Evolutionary conservation across 179 eudicot genomes (phyloP), one percentile per base, ranked within the genome.

Genomic region (Nepenthes alata): DNA sequence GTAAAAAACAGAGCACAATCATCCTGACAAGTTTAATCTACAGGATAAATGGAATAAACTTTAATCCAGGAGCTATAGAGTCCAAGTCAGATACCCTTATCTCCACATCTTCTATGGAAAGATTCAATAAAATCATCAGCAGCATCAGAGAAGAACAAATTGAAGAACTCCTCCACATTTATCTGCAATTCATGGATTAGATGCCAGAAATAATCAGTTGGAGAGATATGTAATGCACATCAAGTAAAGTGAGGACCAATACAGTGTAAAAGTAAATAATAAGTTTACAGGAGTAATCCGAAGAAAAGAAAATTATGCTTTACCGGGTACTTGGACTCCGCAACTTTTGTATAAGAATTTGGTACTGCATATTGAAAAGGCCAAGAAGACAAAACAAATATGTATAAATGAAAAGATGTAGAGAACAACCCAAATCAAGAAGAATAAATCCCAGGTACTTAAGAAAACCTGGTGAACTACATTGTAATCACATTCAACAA

Each of bases 291-390:
- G 4, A 57, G 2, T 36, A 35, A 39, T 11, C 13, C 52, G 41
- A 59, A 54, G 14, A 54, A 38, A 8, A 56, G 55, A 12, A 37
- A 6, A 10, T n/a, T 58, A 6, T 10, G 48, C 11, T 11, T 41
- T 87, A 93, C 98, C 89, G 87, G 87, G 66, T 87, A 93, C 71
- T 76, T 83, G 60, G 95, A 76, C 64, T 89, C 94, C 52, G 89
- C 94, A 63, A 86, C 91, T 82, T 80, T 79, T 38, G 78, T 82
- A 69, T 60, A 83, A 68, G 41, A 58, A 61, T 80, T 81, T 7
- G 93, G 84, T 61, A 90, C 98, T 93, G 95, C 83, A 81, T 57
- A 50, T 50, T 50, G 53, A 0, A 11, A 50, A 50, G 8, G 2
- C 5, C 45, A 41, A 41, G 45, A 25, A 25, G 45, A 4, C 5